A percentile compares a stretch with the other conserved stretches of the same genome.
These are phyloP conservation scores for Vigna unguiculata DNA, from an alignment of 306 rosid species.

Conservation along the genomic window DNA sequence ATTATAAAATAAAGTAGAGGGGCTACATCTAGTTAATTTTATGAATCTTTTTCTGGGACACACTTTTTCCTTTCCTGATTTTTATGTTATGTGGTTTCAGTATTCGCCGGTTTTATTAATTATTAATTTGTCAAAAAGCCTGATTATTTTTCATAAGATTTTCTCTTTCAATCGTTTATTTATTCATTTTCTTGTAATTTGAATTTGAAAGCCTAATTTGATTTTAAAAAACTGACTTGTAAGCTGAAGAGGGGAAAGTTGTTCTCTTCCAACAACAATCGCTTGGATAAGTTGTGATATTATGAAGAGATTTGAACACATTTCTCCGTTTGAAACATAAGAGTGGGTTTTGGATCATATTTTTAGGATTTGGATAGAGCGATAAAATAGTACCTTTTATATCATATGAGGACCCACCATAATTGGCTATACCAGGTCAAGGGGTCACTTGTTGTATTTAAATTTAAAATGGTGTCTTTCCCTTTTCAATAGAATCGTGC, in stretches of 20 bases:
- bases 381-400: slow-evolving; percentile 5
- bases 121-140: not conserved
- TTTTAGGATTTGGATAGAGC: not conserved
- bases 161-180: not conserved
- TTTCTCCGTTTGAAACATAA: slow-evolving; percentile 11
- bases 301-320: no score
- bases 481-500: not conserved
- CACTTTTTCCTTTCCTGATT: not conserved
- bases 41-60: slow-evolving; percentile 28
- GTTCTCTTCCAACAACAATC: no score
- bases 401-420: slow-evolving; percentile 18
- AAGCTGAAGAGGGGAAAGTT: no score
- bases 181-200: not conserved
- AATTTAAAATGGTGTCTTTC: not conserved
- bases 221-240: no score
- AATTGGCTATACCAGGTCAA: not conserved
- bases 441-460: not conserved
- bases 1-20: not conserved
- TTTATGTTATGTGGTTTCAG: not conserved
- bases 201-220: no score
- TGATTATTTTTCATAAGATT: not conserved
- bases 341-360: slow-evolving; percentile 11
- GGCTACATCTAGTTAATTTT: slow-evolving; percentile 17
- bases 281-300: no score
- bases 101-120: not conserved